Evolutionary conservation across 2,329 filamentous ascomycete genomes (phyloP).

Genomic region (Fusarium anguioides): DNA sequence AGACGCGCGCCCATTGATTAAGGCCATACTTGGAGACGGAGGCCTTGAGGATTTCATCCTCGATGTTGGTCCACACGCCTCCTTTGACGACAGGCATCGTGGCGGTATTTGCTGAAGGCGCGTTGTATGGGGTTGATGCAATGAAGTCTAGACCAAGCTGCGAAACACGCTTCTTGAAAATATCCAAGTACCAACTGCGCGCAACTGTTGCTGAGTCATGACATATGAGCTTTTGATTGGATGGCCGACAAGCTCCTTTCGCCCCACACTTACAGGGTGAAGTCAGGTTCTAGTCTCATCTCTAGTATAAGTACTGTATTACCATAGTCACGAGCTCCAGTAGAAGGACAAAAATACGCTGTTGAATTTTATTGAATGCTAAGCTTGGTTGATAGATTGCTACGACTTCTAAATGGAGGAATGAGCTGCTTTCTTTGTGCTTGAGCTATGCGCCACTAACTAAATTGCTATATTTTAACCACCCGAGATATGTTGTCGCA

Average conservation of each 20-base stretch:
- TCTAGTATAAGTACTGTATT: background rate
- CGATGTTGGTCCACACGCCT: conserved; percentile 80
- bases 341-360: background rate
- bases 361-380: background rate
- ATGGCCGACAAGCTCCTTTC: rapidly evolving
- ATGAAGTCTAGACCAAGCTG: conserved; percentile 32
- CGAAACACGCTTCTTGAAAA: conserved; percentile 47
- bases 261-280: conserved; percentile 13
- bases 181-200: conserved; percentile 40
- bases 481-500: background rate
- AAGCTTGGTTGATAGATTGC: background rate
- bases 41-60: conserved; percentile 97
- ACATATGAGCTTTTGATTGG: conserved; percentile 22
- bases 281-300: background rate
- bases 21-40: conserved; percentile 94
- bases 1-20: conserved; percentile 98
- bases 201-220: conserved; percentile 41
- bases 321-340: no score
- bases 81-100: conserved; percentile 79
- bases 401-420: no score
- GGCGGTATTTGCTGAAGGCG: conserved; percentile 38
- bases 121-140: conserved; percentile 33
- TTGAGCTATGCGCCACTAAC: no score
- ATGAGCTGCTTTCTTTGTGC: no score
- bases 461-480: background rate